Percentiles rank a stretch among this genome's conserved stretches.
Evolutionary conservation across 2,329 filamentous ascomycete genomes (phyloP).

Genomic region (Clathrospora elynae): DNA sequence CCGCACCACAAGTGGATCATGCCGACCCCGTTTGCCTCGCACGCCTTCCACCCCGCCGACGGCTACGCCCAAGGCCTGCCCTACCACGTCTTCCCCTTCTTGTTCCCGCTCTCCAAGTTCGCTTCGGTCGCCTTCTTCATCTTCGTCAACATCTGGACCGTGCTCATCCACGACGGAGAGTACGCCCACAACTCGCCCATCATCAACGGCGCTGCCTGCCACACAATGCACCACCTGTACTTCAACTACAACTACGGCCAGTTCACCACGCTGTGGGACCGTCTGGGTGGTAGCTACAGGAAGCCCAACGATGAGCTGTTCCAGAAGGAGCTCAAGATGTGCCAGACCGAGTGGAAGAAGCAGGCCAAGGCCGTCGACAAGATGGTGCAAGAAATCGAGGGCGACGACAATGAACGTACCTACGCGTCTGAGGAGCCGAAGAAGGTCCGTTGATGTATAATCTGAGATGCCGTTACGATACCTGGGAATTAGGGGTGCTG

Average conservation of each 20-base stretch:
- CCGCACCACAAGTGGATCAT: conserved; percentile 99
- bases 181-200: conserved; percentile 89
- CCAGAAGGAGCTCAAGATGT: conserved; percentile 83
- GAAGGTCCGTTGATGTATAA: conserved; percentile 44
- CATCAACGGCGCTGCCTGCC: conserved; percentile 93
- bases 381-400: conserved; percentile 75
- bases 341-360: conserved; percentile 74
- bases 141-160: conserved; percentile 96
- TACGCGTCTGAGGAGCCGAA: conserved; percentile 49
- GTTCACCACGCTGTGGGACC: conserved; percentile 91
- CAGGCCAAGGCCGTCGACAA: conserved; percentile 77
- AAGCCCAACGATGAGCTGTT: conserved; percentile 87
- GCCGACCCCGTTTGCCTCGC: conserved; percentile 89
- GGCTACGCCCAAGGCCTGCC: conserved; percentile 87
- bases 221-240: conserved; percentile 85
- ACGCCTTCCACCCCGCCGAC: conserved; percentile 94
- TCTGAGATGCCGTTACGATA: conserved; percentile 11
- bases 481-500: no score
- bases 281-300: conserved; percentile 83
- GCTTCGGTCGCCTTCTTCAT: conserved; percentile 84
- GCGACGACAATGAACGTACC: conserved; percentile 53
- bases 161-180: conserved; percentile 95
- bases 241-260: conserved; percentile 81
- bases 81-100: conserved; percentile 90
- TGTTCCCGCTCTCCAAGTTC: conserved; percentile 91